Evolutionary conservation across 1,284 basidiomycete species (phyloP), one percentile per base, ranked within the genome.

Genomic region (Apiotrichum mycotoxinovorans): DNA sequence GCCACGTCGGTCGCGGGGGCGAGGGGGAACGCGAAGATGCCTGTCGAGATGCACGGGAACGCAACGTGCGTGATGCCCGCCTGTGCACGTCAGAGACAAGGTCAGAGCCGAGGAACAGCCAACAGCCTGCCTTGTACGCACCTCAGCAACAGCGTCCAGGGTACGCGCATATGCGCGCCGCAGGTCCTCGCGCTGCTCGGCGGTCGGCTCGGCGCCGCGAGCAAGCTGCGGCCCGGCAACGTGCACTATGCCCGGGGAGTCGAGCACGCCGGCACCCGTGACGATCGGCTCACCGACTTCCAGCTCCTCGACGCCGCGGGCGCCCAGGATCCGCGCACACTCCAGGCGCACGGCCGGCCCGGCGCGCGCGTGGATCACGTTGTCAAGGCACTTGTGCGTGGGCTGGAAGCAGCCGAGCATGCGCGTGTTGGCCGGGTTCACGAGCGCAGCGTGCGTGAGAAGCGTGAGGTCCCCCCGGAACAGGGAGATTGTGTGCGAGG

Each of bases 331-430:
- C 11, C 2, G 30, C 0, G 20, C 20, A 40, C 60, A 58, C 35
- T 53, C 60, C 18, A 25, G 30, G 4, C 57, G 45, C 20, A 62
- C 38, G 0, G 27, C 12, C 9, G 60, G 57, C 0, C 60, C 60
- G 1, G 56, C 56, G 1, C 49, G 49, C 2, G 56, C 50, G 30
- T 62, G 56, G 35, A 60, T 38, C 35, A 53, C 47, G 40, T 60
- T 57, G 45, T 63, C 61, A 12, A 50, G 52, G 35, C 61, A 63
- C 1, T 47, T 23, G 44, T 63, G 58, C 7, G 35, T 34, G 0
- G 61, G 61, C 48, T 53, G 47, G 53, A 63, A 63, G 51, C 61
- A 63, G 14, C 58, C 58, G 3, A 56, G 51, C 53, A 60, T 50
- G 4, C 25, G 30, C 7, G 30, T 30, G 35, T 63, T 63, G 9